Evolutionary conservation across 371 early-diverging fungal species (phyloP).

Genomic region (Entomophthora muscae): DNA sequence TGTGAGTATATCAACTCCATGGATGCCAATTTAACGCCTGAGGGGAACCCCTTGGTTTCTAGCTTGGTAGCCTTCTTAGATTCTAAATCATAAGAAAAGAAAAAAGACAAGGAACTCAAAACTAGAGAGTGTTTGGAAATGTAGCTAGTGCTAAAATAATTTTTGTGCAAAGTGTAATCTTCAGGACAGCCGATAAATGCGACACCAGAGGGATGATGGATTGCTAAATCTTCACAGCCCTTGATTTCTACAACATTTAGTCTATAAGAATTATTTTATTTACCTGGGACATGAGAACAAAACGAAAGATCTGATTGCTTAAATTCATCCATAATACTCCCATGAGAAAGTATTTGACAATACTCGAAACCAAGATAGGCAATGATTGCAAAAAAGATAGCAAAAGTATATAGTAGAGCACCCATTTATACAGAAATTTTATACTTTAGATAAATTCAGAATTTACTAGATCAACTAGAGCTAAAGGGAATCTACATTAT

Average conservation of each 20-base stretch:
- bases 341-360: not conserved
- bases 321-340: not conserved
- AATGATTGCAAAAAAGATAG: not conserved
- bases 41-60: not conserved
- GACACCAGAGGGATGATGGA: not conserved
- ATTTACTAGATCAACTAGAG: too few species aligned
- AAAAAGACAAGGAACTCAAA: not conserved
- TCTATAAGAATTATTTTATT: not conserved
- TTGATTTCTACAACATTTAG: not conserved
- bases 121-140: not conserved
- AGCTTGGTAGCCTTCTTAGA: not conserved
- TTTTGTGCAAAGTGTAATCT: not conserved
- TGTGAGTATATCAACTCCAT: not conserved
- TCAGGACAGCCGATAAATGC: not conserved
- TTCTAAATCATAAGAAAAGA: slow-evolving; percentile 4
- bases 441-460: too few species aligned
- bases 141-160: not conserved
- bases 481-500: too few species aligned
- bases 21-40: not conserved
- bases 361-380: not conserved
- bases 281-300: not conserved
- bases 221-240: not conserved
- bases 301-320: not conserved
- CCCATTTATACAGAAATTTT: too few species aligned
- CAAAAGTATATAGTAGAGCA: not conserved